These are phyloP conservation scores for Rhizophagus clarus DNA, from an alignment of 192 early-diverging fungal species.

Conservation along the genomic window DNA sequence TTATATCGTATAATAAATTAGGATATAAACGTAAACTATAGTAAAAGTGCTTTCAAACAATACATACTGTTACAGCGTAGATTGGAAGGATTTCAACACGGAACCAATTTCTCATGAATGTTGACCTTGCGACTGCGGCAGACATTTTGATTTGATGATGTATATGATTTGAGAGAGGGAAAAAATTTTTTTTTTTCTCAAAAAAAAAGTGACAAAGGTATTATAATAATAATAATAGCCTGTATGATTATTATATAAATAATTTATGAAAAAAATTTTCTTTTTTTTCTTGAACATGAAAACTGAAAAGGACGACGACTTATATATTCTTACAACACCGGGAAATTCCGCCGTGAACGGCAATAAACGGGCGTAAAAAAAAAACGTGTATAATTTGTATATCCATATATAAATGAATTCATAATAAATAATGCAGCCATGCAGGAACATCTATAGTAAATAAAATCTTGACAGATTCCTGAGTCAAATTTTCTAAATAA, in stretches of 20 bases:
- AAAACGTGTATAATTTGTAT: too few relatives aligned
- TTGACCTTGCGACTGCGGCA: conserved; percentile 43
- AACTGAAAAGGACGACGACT: neutral
- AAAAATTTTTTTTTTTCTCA: neutral
- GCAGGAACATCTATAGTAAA: too few relatives aligned
- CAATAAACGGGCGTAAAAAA: too few relatives aligned
- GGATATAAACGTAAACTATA: too few relatives aligned
- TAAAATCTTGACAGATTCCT: too few relatives aligned
- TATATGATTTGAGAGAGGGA: neutral
- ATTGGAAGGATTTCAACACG: conserved; percentile 61
- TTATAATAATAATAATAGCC: too few relatives aligned
- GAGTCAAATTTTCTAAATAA: too few relatives aligned
- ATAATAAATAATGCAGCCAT: too few relatives aligned
- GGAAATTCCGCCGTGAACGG: neutral
- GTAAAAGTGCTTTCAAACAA: neutral
- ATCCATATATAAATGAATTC: too few relatives aligned
- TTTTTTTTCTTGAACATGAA: too few relatives aligned
- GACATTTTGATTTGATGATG: conserved; percentile 38
- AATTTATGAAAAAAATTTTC: neutral
- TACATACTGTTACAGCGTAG: conserved; percentile 43
- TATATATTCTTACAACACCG: neutral
- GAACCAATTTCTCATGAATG: conserved; percentile 57
- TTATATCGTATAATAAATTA: neutral
- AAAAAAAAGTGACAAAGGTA: neutral
- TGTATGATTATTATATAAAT: too few relatives aligned